Evolutionary conservation across 2,329 filamentous ascomycete genomes (phyloP), one percentile per base, ranked within the genome.

Genomic region (Pseudogymnoascus sp.): DNA sequence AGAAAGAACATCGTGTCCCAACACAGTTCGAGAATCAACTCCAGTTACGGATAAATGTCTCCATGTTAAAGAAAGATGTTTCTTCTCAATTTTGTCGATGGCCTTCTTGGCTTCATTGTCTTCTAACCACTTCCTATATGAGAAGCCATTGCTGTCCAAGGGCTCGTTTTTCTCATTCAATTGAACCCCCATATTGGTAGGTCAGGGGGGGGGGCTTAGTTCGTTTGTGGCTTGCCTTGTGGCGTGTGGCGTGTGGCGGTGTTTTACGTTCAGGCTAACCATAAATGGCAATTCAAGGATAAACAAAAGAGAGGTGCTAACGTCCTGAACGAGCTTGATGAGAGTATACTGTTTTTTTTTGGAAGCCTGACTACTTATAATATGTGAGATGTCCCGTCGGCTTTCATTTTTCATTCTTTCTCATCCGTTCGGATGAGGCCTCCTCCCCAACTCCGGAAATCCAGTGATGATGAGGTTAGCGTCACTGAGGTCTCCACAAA

Each of bases 21-120:
- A 61, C n/a, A 63, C 58, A 21, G 58, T 45, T 9, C 41, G 59
- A 14, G 62, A 63, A 60, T 61, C 62, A 23, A 63, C 58, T 45
- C 55, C 62, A 18, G 41, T 61, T 12, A 63, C 58, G 21, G 35
- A 37, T 23, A 63, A 23, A 23, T 45, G 35, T 23, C 18, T 43
- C 62, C 62, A 63, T 49, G 62, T 63, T 45, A 63, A 16, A 37
- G 62, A 59, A 12, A 63, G 58, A 7, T 63, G 40, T 18, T 63
- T 63, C 49, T 59, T 62, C 37, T 61, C 45, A 16, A 63, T 45
- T 28, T 63, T 61, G 2, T 45, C 11, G 12, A 31, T 21, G n/a
- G 14, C 18, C 11, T 45, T 61, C 18, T 35, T 45, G 23, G 35
- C 41, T 61, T 63, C 62, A 37, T 63, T 37, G 5, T 63, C 58